Conservation (phyloP, 2,329 filamentous ascomycete species). For the Colletotrichum sp. region DNA sequence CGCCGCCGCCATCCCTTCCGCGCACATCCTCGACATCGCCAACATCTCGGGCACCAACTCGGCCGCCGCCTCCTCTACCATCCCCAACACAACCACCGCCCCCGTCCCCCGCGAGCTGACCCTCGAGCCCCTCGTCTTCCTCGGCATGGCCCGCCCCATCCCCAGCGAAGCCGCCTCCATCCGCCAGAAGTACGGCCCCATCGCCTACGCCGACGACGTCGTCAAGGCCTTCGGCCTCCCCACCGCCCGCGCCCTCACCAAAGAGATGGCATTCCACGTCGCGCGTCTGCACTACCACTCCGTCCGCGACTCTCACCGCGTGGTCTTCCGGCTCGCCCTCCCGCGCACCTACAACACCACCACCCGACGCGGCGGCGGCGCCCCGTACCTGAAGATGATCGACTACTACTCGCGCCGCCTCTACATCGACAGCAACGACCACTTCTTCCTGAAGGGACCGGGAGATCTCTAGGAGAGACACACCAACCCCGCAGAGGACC, state of each 20-base stretch:
- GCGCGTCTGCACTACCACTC: neutral
- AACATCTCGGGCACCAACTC: neutral
- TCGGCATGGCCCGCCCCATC: neutral
- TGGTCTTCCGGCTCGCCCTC: neutral
- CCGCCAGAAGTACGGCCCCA: neutral
- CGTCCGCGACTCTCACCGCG: neutral
- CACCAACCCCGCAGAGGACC: neutral
- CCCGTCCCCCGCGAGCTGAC: neutral
- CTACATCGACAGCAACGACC: neutral
- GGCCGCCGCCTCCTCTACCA: neutral
- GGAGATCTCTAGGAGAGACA: neutral
- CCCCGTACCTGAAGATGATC: neutral
- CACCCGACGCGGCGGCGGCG: neutral
- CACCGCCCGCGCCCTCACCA: neutral
- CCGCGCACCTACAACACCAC: neutral
- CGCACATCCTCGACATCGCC: neutral
- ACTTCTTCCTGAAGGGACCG: neutral
- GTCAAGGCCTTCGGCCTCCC: neutral
- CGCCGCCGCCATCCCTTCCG: neutral
- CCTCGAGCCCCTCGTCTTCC: neutral
- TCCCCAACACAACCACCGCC: rapidly evolving
- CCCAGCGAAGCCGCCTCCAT: neutral
- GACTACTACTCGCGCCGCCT: neutral
- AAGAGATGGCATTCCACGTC: neutral
- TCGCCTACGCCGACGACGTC: neutral